Percentiles rank a stretch among this genome's conserved stretches.
Conservation (phyloP, 768 basidiomycete genomes). For the Podaxis sp. region DNA sequence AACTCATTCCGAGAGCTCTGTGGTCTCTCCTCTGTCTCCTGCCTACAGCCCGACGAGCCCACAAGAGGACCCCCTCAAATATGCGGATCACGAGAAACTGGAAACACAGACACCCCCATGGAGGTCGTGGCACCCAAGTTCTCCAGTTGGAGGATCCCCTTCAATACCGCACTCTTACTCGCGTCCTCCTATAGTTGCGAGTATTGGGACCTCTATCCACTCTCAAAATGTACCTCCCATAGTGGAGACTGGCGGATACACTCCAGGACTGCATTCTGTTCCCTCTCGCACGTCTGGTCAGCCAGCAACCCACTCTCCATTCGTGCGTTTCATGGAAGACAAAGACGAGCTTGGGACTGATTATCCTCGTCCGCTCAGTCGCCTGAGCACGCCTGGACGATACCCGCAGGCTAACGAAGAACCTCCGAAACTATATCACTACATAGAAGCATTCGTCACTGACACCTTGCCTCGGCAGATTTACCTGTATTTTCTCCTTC, state of each 20-base stretch:
- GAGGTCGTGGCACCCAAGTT: background rate
- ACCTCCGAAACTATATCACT: background rate
- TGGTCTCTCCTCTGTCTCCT: background rate
- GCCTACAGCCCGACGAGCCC: background rate
- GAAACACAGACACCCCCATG: background rate
- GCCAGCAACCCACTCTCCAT: background rate
- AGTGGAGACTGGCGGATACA: background rate
- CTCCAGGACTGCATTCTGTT: background rate
- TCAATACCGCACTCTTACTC: background rate
- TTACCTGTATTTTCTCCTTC: constrained; percentile 42
- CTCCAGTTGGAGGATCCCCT: background rate
- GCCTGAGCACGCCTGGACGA: background rate
- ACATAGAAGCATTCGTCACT: background rate
- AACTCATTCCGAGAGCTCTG: background rate
- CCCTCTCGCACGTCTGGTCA: background rate
- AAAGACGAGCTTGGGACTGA: background rate
- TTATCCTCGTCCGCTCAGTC: background rate
- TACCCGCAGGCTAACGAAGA: background rate
- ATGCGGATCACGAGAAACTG: too few species aligned
- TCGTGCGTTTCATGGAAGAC: background rate
- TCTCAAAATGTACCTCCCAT: background rate
- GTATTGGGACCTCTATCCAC: background rate
- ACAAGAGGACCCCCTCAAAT: background rate
- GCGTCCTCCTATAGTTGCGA: background rate
- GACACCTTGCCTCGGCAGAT: constrained; percentile 26